Evolutionary conservation across 2,329 filamentous ascomycete species (phyloP), one percentile per base, ranked within the genome.

Genomic region (Pestalotiopsis sp.): DNA sequence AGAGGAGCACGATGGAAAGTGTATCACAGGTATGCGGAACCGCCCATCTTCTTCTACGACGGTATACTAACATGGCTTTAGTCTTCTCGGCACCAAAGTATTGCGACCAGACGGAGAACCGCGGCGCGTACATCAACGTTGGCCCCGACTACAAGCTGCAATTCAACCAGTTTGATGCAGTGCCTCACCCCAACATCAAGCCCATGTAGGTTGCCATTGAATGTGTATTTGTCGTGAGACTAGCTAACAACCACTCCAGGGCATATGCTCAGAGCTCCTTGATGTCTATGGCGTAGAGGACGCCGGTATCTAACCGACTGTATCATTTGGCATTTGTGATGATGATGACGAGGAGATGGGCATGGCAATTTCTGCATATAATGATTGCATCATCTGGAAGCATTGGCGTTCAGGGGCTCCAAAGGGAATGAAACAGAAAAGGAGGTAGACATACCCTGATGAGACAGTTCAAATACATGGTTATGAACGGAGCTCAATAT

Each of bases 1-100:
- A 80, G 93, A 97, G 73, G 95, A 99, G 85, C 96, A 99, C 80
- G 92, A 96, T 75, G 96, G 95, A 72, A 91, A 90, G 75, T 99
- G 96, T 80, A 98, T 99, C 75, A 99, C 96, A 61, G 92, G 92
- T 93, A 85, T 73, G 86, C n/a, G 17, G 80, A 64, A 59, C 57
- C 62, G 38, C 67, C 17, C 27, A 59, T 49, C 39, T 36, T 3
- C 60, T 41, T 23, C 3, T 31, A 58, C 38, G 31, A 56, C 7
- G 5, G 56, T 58, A 61, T 63, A 68, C 75, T 80, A 71, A 80
- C 73, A 71, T 69, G 61, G 41, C 41, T 62, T 36, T 68, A 90
- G 96, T 99, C 74, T 99, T 99, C 86, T 98, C 95, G 56, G 96
- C 96, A 31, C 96, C 96, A 52, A 97, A 91, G 81, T 99, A 99